Base-by-base conservation (phyloP, 352 stramenopile genomes). In the Globisporangium spinosum region DNA sequence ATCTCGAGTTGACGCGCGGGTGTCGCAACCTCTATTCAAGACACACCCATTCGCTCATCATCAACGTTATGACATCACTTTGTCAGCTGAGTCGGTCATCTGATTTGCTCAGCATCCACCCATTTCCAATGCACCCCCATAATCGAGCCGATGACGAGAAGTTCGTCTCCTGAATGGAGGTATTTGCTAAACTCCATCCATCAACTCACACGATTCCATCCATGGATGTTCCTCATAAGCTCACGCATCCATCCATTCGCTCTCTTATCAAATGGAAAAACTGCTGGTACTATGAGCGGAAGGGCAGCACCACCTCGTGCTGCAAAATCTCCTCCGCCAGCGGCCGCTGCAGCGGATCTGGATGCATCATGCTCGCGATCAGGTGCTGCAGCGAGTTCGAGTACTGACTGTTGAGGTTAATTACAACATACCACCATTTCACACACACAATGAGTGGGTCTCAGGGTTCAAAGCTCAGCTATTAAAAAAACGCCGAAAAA, bases 291-390 rank as follows among this genome's bases (percentile, higher is more conserved):
- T 20, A 66, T 38, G 65, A 67, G 43, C 76, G 74, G 73, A 90
- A 91, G 32, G 86, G 82, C 25, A 85, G 71, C 47, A 95, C 81
- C 29, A 91, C 83, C 58, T 95, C 87, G 57, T 95, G 87, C 72
- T 93, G 85, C 60, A 95, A 47, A 53, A 95, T 95, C 63, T 95
- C 87, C 61, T 92, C 84, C 34, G 87, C 85, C 3, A 89, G 78
- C 49, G 87, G 87, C 23, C 87, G 83, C 61, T 93, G 84, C 49
- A 94, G 72, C n/a, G 84, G 84, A 55, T 95, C 87, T 15, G 85
- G 87, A 66, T 95, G 87, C 87, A 95, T 90, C 87, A 95, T 93
- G 66, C 78, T 91, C 25, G 82, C 83, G 58, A 94, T 92, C 53
- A 95, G 66, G 62, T 95, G 85, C 78, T 94, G 87, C 45, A 95